A percentile compares a stretch with the other conserved stretches of the same genome.
Evolutionary conservation across 2,329 filamentous ascomycete species (phyloP).

Genomic region (Boeremia lycopersici): DNA sequence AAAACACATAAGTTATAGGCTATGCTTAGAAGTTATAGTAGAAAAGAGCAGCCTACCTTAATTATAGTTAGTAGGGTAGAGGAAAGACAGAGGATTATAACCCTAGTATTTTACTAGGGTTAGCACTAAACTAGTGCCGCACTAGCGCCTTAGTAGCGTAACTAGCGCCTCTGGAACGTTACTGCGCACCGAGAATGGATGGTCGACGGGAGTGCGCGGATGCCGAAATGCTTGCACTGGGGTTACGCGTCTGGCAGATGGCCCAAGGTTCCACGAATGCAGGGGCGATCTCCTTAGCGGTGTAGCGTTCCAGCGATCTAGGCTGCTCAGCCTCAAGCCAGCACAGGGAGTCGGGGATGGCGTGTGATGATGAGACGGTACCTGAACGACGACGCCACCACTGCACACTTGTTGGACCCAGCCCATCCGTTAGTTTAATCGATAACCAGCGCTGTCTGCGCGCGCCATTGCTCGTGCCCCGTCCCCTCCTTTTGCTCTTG

Average conservation of each 20-base stretch:
- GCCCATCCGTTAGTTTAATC: background rate
- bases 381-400: slow-evolving; percentile 9
- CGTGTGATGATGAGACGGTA: slow-evolving; percentile 10
- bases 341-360: slow-evolving; percentile 1
- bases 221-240: slow-evolving; percentile 4
- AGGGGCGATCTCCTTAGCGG: slow-evolving; percentile 6
- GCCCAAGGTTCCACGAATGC: slow-evolving; percentile 7
- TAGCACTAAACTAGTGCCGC: no score
- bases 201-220: slow-evolving; percentile 7
- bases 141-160: no score
- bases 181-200: background rate
- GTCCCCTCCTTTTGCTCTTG: background rate
- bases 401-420: slow-evolving; percentile 11
- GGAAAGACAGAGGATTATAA: no score
- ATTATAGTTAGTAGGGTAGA: no score
- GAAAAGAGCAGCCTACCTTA: no score
- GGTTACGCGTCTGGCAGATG: slow-evolving; percentile 13
- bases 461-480: slow-evolving; percentile 5
- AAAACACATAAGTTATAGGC: no score
- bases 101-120: no score
- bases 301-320: slow-evolving; percentile 7
- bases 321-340: slow-evolving; percentile 14
- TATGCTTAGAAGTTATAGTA: no score
- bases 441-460: slow-evolving; percentile 8
- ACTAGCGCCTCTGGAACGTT: no score